phyloP scores from a whole-genome alignment of 495 filamentous ascomycete genomes.

The Parathielavia appendiculata region DNA sequence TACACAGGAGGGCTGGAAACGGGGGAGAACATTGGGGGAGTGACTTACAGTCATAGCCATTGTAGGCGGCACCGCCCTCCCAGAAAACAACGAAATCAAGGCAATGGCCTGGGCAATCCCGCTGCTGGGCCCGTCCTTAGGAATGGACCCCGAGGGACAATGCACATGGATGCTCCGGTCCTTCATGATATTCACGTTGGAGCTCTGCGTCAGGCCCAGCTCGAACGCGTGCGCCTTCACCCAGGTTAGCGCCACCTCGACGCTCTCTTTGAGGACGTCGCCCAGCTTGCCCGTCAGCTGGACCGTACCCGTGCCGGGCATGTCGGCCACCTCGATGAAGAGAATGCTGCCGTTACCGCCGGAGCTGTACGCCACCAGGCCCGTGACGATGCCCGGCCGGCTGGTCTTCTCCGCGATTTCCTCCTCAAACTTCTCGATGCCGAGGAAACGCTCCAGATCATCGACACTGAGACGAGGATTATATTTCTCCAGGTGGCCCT shows the following conservation, averaged over 20 bases:
- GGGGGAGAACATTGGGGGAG: not conserved
- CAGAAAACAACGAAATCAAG: slow-evolving; percentile 84
- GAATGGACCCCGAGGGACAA: slow-evolving; percentile 90
- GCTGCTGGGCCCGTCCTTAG: slow-evolving; percentile 85
- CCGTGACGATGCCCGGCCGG: slow-evolving; percentile 91
- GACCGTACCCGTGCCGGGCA: slow-evolving; percentile 88
- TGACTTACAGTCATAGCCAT: slow-evolving; percentile 80
- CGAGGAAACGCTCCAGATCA: slow-evolving; percentile 86
- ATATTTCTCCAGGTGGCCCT: slow-evolving; percentile 63
- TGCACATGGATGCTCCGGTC: slow-evolving; percentile 92
- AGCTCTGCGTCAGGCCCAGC: slow-evolving; percentile 73
- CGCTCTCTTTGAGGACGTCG: slow-evolving; percentile 93
- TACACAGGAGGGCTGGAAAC: not conserved
- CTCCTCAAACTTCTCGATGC: slow-evolving; percentile 90
- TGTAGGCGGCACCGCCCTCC: slow-evolving; percentile 81
- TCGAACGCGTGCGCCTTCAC: slow-evolving; percentile 95
- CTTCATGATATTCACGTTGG: slow-evolving; percentile 92
- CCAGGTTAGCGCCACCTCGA: slow-evolving; percentile 92
- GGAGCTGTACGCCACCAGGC: slow-evolving; percentile 90
- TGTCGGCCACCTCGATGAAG: slow-evolving; percentile 97
- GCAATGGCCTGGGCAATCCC: slow-evolving; percentile 93
- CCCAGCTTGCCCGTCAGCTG: slow-evolving; percentile 99
- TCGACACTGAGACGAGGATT: slow-evolving; percentile 65
- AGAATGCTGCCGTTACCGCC: slow-evolving; percentile 94
- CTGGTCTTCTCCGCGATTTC: slow-evolving; percentile 87